Conservation (phyloP, 495 filamentous ascomycete genomes). For the Margaritispora aquatica region DNA sequence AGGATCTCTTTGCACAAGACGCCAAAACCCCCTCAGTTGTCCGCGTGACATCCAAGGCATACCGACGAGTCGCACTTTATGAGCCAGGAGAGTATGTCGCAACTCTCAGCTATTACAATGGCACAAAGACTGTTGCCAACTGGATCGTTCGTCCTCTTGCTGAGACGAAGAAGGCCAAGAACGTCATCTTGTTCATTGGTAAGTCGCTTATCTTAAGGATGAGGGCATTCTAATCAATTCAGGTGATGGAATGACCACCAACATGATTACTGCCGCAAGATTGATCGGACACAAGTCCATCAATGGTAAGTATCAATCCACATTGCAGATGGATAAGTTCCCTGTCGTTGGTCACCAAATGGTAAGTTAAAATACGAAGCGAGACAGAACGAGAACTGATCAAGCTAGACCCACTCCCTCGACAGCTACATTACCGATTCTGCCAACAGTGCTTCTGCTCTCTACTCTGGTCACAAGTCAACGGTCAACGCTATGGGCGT, state of each 20-base stretch:
- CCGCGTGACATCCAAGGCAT: constrained; percentile 65
- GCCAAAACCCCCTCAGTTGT: constrained; percentile 56
- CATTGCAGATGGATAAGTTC: constrained; percentile 64
- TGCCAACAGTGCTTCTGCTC: constrained; percentile 66
- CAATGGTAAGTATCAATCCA: constrained; percentile 67
- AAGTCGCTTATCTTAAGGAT: neutral
- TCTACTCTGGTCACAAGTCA: constrained; percentile 71
- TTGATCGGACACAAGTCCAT: constrained; percentile 67
- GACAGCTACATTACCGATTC: constrained; percentile 73
- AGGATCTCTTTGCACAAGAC: constrained; percentile 67
- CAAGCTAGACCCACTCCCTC: constrained; percentile 54
- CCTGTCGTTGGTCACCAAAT: constrained; percentile 66
- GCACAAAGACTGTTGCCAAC: constrained; percentile 54
- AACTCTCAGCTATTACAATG: constrained; percentile 60
- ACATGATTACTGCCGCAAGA: constrained; percentile 54
- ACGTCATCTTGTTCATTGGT: constrained; percentile 71
- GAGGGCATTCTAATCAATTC: constrained; percentile 6
- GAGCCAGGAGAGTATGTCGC: constrained; percentile 67
- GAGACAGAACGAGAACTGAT: neutral
- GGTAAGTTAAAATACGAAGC: constrained; percentile 25
- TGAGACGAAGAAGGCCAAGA: constrained; percentile 63
- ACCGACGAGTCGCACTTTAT: constrained; percentile 58
- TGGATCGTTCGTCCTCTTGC: constrained; percentile 65
- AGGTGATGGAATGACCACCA: constrained; percentile 70
- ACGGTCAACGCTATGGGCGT: constrained; percentile 68